phyloP scores from a whole-genome alignment of 1,284 basidiomycete species.

The Coniferiporia weirii region DNA sequence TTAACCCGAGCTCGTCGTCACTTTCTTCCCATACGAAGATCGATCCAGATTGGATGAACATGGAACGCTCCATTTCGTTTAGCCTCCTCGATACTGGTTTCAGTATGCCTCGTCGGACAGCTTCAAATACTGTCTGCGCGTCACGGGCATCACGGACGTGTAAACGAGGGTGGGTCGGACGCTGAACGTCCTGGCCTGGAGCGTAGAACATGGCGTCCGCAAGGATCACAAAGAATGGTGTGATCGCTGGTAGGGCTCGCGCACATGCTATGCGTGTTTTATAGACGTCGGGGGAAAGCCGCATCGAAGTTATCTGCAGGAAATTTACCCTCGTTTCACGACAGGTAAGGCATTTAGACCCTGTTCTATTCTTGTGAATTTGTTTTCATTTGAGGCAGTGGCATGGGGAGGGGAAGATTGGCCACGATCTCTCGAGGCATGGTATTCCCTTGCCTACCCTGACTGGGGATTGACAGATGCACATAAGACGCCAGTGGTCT shows the following conservation, averaged over 20 bases:
- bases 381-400: neutral
- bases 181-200: slow-evolving; percentile 43
- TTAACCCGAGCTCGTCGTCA: slow-evolving; percentile 55
- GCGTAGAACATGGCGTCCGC: slow-evolving; percentile 33
- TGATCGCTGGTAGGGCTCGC: neutral
- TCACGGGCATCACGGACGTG: slow-evolving; percentile 61
- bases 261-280: slow-evolving; percentile 2
- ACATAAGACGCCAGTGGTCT: slow-evolving; percentile 1
- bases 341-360: slow-evolving; percentile 16
- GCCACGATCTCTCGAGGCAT: slow-evolving; percentile 6
- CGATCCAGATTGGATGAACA: slow-evolving; percentile 52
- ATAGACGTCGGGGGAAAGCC: slow-evolving; percentile 15
- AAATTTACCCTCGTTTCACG: slow-evolving; percentile 10
- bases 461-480: slow-evolving; percentile 9
- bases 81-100: slow-evolving; percentile 46
- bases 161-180: slow-evolving; percentile 53
- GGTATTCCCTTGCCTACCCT: slow-evolving; percentile 9
- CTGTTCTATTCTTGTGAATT: slow-evolving; percentile 12
- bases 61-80: slow-evolving; percentile 53
- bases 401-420: slow-evolving; percentile 8
- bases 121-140: slow-evolving; percentile 55
- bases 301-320: slow-evolving; percentile 8
- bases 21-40: slow-evolving; percentile 65
- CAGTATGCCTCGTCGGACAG: slow-evolving; percentile 49
- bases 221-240: slow-evolving; percentile 3